A percentile compares a stretch with the other conserved stretches of the same genome.
These are phyloP conservation scores for Sporothrix sp. DNA, from an alignment of 2,329 filamentous ascomycete genomes.

Conservation along the genomic window DNA sequence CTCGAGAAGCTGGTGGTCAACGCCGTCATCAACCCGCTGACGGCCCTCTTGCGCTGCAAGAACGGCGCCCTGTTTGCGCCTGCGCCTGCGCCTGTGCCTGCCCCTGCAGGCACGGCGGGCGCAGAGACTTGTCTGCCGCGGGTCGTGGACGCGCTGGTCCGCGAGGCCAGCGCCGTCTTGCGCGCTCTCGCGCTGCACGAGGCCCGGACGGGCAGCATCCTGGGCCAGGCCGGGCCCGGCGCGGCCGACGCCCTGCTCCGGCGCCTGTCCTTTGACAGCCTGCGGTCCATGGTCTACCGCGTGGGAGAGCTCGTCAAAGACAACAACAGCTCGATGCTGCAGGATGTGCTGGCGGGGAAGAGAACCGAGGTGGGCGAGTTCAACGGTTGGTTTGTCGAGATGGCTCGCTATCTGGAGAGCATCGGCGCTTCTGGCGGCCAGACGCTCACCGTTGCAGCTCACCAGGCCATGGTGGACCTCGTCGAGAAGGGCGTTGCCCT, in stretches of 20 bases:
- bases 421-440: not conserved
- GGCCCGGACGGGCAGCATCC: constrained; percentile 29
- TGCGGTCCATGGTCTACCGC: constrained; percentile 37
- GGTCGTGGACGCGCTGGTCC: constrained; percentile 58
- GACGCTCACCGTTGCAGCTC: constrained; percentile 14
- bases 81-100: too few relatives aligned
- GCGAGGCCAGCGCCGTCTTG: constrained; percentile 68
- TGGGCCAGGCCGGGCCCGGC: constrained; percentile 17
- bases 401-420: constrained; percentile 18
- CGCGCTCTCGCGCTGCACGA: constrained; percentile 55
- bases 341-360: constrained; percentile 44
- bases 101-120: too few relatives aligned
- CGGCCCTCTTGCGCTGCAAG: constrained; percentile 61
- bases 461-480: constrained; percentile 19
- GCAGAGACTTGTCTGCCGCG: too few relatives aligned
- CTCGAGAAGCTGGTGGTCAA: constrained; percentile 82
- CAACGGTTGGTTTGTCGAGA: constrained; percentile 36
- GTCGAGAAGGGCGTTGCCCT: constrained; percentile 18
- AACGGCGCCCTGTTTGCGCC: constrained; percentile 64
- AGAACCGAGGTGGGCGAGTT: constrained; percentile 48
- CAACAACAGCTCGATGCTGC: constrained; percentile 54
- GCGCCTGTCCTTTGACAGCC: constrained; percentile 34
- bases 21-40: constrained; percentile 74
- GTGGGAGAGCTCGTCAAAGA: constrained; percentile 39
- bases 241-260: constrained; percentile 13